Evolutionary conservation across 2,329 filamentous ascomycete genomes (phyloP), one percentile per base, ranked within the genome.

Genomic region (Phaeosphaeriaceae sp.): DNA sequence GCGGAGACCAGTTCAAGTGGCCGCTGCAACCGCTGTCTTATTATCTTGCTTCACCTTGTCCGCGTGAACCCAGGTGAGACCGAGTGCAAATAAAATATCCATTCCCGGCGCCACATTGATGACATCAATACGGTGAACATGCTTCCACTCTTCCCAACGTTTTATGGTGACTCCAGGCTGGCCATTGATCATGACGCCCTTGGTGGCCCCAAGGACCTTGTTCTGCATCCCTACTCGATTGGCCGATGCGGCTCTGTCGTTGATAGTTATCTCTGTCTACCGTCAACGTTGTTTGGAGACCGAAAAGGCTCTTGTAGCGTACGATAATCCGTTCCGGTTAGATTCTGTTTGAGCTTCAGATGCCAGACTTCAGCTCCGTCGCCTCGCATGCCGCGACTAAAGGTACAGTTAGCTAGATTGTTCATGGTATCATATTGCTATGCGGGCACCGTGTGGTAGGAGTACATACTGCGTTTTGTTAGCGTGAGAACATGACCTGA

Each of bases 51-150:
- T 54, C 49, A 68, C 59, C 53, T 69, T 67, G 35, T 66, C 62
- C 11, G 55, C 52, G 6, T 59, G 47, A 1, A 67, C 60, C 46
- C 56, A 67, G 24, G 53, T 59, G 40, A 71, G 58, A 3, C 61
- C 67, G 17, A 69, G 44, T 7, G 61, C 59, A 3, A 70, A 52
- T 53, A 72, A 32, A 8, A 70, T 60, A 52, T 68, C 67, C 66
- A 69, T 69, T 1, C 66, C 65, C 4, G 66, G 59, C 21, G 68
- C 64, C 10, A 67, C 56, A 56, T 67, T 49, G 9, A 69, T 49
- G 2, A 59, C 4, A 40, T 66, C 60, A 23, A 60, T 44, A 1
- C 62, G 43, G 32, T 55, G 19, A 11, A 60, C 22, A 30, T 64
- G 58, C 22, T 51, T 52, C 61, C 54, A 63, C 28, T 46, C 35